Conservation (phyloP, 495 filamentous ascomycete genomes). For the Tirmania nivea region DNA sequence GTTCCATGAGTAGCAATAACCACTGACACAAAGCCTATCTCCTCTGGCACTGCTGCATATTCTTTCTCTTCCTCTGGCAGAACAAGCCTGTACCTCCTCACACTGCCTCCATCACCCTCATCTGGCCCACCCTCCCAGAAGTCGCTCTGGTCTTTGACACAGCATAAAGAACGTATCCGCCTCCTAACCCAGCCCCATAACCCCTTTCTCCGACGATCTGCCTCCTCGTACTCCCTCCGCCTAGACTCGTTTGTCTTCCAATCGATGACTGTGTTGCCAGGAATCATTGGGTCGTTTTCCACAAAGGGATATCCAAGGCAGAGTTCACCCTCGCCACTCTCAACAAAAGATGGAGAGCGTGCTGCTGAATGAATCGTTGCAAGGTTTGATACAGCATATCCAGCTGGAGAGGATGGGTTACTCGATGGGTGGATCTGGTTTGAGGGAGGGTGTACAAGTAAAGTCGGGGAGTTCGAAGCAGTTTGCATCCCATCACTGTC, state of each 20-base stretch:
- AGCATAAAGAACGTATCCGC: conserved; percentile 5
- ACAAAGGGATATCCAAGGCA: neutral
- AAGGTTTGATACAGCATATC: neutral
- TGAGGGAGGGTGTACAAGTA: neutral
- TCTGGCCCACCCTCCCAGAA: conserved; percentile 12
- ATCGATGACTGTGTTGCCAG: conserved; percentile 13
- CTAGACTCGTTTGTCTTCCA: conserved; percentile 17
- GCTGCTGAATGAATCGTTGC: neutral
- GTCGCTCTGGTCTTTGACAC: conserved; percentile 6
- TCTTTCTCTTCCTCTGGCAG: conserved; percentile 4
- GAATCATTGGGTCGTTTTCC: conserved; percentile 1
- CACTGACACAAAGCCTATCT: no score
- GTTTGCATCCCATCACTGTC: neutral
- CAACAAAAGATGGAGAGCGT: neutral
- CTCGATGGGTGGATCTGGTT: neutral
- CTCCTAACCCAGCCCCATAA: conserved; percentile 7
- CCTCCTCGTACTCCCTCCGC: conserved; percentile 13
- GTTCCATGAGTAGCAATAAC: no score
- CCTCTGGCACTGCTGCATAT: no score
- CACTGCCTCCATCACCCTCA: conserved; percentile 10
- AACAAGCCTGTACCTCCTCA: conserved; percentile 10
- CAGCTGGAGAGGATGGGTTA: neutral
- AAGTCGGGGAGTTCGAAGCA: neutral
- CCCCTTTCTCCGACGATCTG: conserved; percentile 3
- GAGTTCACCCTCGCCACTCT: neutral